Base-by-base conservation (phyloP, 352 stramenopile genomes). In the Globisporangium nagaii region DNA sequence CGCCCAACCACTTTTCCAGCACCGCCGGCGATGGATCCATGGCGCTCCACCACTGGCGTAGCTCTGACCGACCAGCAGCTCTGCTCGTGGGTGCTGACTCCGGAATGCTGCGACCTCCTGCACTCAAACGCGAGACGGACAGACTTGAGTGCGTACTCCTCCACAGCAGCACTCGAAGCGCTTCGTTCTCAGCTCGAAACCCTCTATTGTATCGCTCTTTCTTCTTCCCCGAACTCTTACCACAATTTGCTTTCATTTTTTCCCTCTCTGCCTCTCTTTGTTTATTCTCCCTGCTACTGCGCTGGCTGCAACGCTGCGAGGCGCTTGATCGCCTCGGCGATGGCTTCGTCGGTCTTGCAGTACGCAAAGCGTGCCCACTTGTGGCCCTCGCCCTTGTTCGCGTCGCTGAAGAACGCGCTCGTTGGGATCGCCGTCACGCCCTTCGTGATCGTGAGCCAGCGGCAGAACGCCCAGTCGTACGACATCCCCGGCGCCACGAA, bases 281-380 rank as follows among this genome's bases (percentile, higher is more conserved):
- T 19, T 25, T 24, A 15, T 7, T 20, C 32, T 35, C 27, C 27
- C 46, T 43, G 48, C 47, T 43, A 15, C 32, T 53, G 46, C 46
- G 24, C 20, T 34, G 39, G 30, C 13, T 34, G 53, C 35, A 67
- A 28, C 19, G 22, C 36, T 10, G 49, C 64, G 15, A 92, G 69
- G 32, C 82, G 82, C 57, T 70, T 71, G 58, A 92, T 96, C 51
- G 93, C 93, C 49, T 94, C 75, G 20, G 73, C 62, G 30, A 98
- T 80, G n/a, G 86, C 93, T 31, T 96, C 82, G 56, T 98, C 94
- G 31, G 86, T 96, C 78, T 98, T 98, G 79, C 95, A 98, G 73
- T 97, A 98, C 30, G 93, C 93, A 62, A 98, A 98, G 42, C 95
- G 88, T 4, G 83, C 90, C 65, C 89, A 85, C 31, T 83, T 67